Conservation (phyloP, 202 grass and related monocot genomes). For the Dendrocalamus latiflorus region DNA sequence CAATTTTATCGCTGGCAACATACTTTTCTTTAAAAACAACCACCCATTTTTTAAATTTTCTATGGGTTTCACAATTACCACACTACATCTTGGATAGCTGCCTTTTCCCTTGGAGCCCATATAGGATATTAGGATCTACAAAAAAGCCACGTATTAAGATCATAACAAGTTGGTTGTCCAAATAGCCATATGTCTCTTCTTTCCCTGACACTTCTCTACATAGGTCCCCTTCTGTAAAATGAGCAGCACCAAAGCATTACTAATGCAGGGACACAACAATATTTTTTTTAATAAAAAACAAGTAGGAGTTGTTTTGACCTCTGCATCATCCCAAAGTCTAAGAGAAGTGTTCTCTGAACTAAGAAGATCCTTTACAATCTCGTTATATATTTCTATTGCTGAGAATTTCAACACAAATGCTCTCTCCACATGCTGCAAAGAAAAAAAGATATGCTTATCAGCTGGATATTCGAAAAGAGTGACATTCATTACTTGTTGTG, state of each 20-base stretch:
- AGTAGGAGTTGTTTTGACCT: slow-evolving; percentile 42
- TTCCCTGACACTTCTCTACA: slow-evolving; percentile 39
- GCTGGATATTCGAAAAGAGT: background rate
- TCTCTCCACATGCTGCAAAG: slow-evolving; percentile 84
- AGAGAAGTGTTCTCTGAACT: slow-evolving; percentile 65
- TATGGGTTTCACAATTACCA: too few relatives aligned
- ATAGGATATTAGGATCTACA: too few relatives aligned
- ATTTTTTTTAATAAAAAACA: background rate
- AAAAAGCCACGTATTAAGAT: too few relatives aligned
- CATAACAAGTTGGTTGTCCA: too few relatives aligned
- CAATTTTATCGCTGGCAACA: too few relatives aligned
- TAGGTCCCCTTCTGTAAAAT: slow-evolving; percentile 78
- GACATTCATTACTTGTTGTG: background rate
- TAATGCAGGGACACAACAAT: background rate
- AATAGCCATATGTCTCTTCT: too few relatives aligned
- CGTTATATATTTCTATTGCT: slow-evolving; percentile 95
- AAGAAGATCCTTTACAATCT: slow-evolving; percentile 89
- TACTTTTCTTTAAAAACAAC: too few relatives aligned
- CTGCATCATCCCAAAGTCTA: slow-evolving; percentile 91
- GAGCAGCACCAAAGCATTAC: slow-evolving; percentile 19
- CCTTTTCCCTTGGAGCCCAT: too few relatives aligned
- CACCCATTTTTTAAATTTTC: too few relatives aligned
- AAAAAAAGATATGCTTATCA: background rate
- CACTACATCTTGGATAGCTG: too few relatives aligned
- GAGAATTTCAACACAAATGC: slow-evolving; percentile 96